Conservation (phyloP, 768 basidiomycete genomes). For the Solioccasus polychromus region DNA sequence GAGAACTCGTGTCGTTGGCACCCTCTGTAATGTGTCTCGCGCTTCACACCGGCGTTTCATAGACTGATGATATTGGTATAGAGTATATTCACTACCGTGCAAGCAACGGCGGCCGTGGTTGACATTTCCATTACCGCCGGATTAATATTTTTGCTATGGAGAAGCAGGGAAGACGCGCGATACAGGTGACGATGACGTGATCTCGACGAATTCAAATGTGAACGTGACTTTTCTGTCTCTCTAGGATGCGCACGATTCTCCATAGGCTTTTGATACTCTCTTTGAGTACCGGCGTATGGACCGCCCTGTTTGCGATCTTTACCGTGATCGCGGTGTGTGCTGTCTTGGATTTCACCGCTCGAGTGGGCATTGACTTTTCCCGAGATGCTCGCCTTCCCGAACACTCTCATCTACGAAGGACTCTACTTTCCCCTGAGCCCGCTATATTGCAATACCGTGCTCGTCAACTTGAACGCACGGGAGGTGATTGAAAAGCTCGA, state of each 20-base stretch:
- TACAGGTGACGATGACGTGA: constrained; percentile 2
- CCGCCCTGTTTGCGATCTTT: constrained; percentile 11
- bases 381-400: constrained; percentile 11
- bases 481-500: constrained; percentile 14
- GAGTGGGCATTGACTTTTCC: background rate
- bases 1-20: constrained; percentile 7
- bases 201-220: background rate
- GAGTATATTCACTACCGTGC: constrained; percentile 7
- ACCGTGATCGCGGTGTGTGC: constrained; percentile 13
- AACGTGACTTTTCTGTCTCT: background rate
- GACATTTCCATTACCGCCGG: constrained; percentile 16
- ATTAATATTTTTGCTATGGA: constrained; percentile 11
- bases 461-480: constrained; percentile 32
- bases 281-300: constrained; percentile 16
- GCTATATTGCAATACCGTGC: constrained; percentile 31
- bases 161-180: constrained; percentile 15
- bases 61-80: background rate
- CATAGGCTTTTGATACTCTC: constrained; percentile 15
- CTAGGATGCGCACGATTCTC: constrained; percentile 18
- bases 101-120: constrained; percentile 7
- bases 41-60: background rate
- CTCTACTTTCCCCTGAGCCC: constrained; percentile 31
- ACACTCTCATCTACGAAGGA: constrained; percentile 16
- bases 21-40: constrained; percentile 3
- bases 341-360: background rate